Evolutionary conservation across 2,329 filamentous ascomycete species (phyloP).

Genomic region (Hypoxylon sp.): DNA sequence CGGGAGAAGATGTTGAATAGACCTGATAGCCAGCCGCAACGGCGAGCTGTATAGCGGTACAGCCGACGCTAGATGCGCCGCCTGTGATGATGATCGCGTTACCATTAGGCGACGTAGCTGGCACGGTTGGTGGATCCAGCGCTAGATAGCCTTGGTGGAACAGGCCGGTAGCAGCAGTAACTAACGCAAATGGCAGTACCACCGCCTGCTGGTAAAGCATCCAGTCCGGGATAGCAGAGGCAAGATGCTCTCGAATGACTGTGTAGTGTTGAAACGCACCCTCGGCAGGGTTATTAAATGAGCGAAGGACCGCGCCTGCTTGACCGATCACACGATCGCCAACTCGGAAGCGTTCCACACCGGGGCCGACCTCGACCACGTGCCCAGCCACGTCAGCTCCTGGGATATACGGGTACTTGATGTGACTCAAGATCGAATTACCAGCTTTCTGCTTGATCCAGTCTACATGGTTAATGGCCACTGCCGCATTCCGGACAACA

Average conservation of each 20-base stretch:
- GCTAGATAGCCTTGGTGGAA: conserved; percentile 11
- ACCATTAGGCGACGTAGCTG: neutral
- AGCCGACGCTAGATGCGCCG: conserved; percentile 22
- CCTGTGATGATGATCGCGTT: conserved; percentile 20
- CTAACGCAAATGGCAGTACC: conserved; percentile 19
- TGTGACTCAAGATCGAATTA: conserved; percentile 58
- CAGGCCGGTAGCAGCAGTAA: conserved; percentile 24
- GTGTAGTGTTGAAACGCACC: conserved; percentile 31
- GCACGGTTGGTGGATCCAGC: conserved; percentile 5
- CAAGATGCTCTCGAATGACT: conserved; percentile 10
- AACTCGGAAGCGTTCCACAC: conserved; percentile 2
- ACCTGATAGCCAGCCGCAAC: conserved; percentile 60
- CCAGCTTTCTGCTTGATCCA: conserved; percentile 58
- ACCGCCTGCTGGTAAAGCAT: conserved; percentile 17
- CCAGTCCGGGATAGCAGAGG: conserved; percentile 8
- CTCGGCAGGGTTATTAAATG: conserved; percentile 12
- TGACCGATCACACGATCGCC: conserved; percentile 28
- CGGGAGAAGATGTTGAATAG: conserved; percentile 55
- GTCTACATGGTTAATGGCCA: conserved; percentile 62
- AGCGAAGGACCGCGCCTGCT: conserved; percentile 8
- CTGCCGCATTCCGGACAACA: conserved; percentile 56
- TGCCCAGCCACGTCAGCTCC: conserved; percentile 51
- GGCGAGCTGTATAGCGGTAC: conserved; percentile 59
- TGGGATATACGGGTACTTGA: conserved; percentile 54
- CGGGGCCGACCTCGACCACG: conserved; percentile 8